Base-by-base conservation (phyloP, 202 grass and related monocot species). In the Alloteropsis angusta region DNA sequence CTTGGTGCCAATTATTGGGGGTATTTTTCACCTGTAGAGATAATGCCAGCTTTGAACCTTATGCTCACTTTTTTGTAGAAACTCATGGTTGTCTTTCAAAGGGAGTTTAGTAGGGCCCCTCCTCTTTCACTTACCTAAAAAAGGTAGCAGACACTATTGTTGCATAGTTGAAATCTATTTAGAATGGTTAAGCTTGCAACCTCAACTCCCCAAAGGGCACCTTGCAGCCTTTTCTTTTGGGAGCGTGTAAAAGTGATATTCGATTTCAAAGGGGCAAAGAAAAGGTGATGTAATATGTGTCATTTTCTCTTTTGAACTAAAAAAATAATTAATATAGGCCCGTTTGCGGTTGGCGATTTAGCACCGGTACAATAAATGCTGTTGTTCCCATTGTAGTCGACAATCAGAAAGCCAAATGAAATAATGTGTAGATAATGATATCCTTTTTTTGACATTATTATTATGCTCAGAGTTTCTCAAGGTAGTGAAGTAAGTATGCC, bases 11-110 rank as follows among this genome's bases (percentile, higher is more conserved):
- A 15, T 60, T 44, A 50, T 57, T 68, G 53, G 9, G 44, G 12
- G 0, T 30, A 16, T 48, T 83, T 49, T 21, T 13, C 37, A 54
- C 60, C n/a, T 9, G n/a, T 18, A 58, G 66, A 67, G 25, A 83
- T 68, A 48, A 76, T 68, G 60, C 38, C 16, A 47, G 18, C 50
- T 26, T 48, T 47, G 37, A 75, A 82, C 35, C 58, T 82, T 28
- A 14, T 82, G 35, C 12, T 42, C 23, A 53, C 75, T 25, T 65
- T 44, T 46, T 75, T 10, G 18, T 64, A 1, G 8, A 79, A 79
- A 28, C 61, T 43, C 22, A 32, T 55, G 47, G 62, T 18, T 78
- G 46, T 12, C 47, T 42, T 67, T 30, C 9, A 18, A 39, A 78
- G 60, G 75, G 8, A 25, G 38, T 78, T 53, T 65, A 23, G 76